Conservation (phyloP, 768 basidiomycete genomes). For the Tulasnella sp. region DNA sequence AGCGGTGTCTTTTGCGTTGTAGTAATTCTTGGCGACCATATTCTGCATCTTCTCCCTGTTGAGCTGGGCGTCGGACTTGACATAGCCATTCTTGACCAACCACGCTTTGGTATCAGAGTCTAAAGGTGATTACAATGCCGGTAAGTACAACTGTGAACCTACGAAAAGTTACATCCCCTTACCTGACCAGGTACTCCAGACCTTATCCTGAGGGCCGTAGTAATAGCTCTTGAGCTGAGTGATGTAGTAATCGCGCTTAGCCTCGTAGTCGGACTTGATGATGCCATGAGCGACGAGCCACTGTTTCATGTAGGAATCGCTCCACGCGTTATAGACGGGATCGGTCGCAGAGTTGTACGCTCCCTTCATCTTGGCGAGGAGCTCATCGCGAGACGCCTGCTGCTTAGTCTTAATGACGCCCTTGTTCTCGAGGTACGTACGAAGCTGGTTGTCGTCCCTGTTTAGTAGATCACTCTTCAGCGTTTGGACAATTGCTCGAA, state of each 20-base stretch:
- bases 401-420: constrained; percentile 57
- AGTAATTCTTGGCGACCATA: constrained; percentile 64
- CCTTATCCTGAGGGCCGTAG: constrained; percentile 37
- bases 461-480: too few relatives aligned
- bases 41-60: constrained; percentile 68
- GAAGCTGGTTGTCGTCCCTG: constrained; percentile 55
- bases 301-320: constrained; percentile 67
- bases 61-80: constrained; percentile 60
- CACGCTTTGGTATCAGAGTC: constrained; percentile 68
- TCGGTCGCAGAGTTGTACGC: constrained; percentile 47
- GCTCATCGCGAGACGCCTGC: constrained; percentile 52
- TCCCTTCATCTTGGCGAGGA: constrained; percentile 56
- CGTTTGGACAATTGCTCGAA: neutral
- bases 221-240: constrained; percentile 70
- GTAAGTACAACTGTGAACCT: constrained; percentile 21
- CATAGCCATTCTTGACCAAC: constrained; percentile 61
- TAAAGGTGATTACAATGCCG: constrained; percentile 43
- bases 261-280: constrained; percentile 51
- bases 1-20: constrained; percentile 28
- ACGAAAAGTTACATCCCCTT: neutral
- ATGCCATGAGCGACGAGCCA: constrained; percentile 79
- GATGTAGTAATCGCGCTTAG: constrained; percentile 47
- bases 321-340: constrained; percentile 79
- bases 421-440: constrained; percentile 62
- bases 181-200: constrained; percentile 26